These are phyloP conservation scores for Gossypium lobatum DNA, from an alignment of 441 rosid species.

Conservation along the genomic window DNA sequence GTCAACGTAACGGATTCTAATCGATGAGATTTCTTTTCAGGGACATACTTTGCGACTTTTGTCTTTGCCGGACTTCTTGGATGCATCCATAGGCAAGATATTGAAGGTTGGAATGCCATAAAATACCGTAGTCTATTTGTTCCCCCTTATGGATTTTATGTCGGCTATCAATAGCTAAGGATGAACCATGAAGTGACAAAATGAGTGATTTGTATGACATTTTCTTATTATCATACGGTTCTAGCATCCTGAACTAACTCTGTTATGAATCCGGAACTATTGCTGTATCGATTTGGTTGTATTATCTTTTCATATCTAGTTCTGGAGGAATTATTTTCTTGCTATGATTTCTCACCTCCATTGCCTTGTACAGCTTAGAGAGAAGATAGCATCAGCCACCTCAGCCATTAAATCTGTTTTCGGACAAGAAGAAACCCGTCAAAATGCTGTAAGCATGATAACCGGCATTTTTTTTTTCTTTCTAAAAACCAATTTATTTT, in stretches of 20 bases:
- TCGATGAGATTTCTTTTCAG: too few species aligned
- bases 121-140: not conserved
- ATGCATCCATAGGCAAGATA: too few species aligned
- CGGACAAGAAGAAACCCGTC: conserved; percentile 59
- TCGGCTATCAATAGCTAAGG: not conserved
- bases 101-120: not conserved
- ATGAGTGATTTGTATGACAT: too few species aligned
- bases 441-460: conserved; percentile 54
- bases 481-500: not conserved
- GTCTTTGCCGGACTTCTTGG: too few species aligned
- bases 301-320: not conserved
- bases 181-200: too few species aligned
- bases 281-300: not conserved
- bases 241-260: too few species aligned
- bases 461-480: conserved; percentile 4
- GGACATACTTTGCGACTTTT: too few species aligned
- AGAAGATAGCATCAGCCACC: conserved; percentile 81
- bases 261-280: too few species aligned
- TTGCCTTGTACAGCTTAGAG: conserved; percentile 55
- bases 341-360: not conserved
- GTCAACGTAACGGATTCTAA: too few species aligned
- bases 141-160: not conserved
- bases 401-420: conserved; percentile 88
- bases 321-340: too few species aligned
- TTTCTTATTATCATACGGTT: too few species aligned